Evolutionary conservation across 176 grass and related monocot genomes (phyloP), one percentile per base, ranked within the genome.

Genomic region (Carex parvula): DNA sequence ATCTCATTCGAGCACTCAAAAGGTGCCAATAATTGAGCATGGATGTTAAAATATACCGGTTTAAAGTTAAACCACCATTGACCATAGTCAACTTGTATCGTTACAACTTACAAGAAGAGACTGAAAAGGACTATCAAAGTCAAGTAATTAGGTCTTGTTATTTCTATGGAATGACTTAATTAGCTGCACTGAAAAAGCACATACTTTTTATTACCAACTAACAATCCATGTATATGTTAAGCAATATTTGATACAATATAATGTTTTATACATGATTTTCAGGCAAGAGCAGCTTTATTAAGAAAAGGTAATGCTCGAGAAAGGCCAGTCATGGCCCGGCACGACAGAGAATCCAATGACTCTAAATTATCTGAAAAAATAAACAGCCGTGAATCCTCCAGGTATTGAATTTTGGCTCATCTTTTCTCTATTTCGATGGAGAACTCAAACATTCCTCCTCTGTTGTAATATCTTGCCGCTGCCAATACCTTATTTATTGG

Each of bases 271-370:
- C 11, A 59, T 81, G 74, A 79, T 76, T 85, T 89, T 64, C 79
- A 99, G 97, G 97, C 97, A 88, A 96, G 94, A 83, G 97, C 93
- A 90, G 97, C 97, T 86, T 75, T 99, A 84, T 74, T 92, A 72
- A 95, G 83, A 86, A 99, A 92, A 88, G 97, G 91, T 84, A 94
- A 94, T 92, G 84, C 91, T 90, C 86, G 91, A 56, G 93, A 95
- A 90, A 93, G 89, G 81, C 92, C 79, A 29, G 26, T 75, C 62
- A 22, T 82, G 62, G 86, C 61, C 81, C 93, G 84, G 57, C 87
- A 90, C 46, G 82, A 81, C 50, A 99, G 93, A 79, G 92, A 93
- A 85, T 88, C 89, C 84, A 89, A 86, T 52, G 95, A 95, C 42
- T 89, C 86, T 85, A 92, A 83, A 89, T 41, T 61, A 61, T 89